These are phyloP conservation scores for Staphylotrichum tortipilum DNA, from an alignment of 495 filamentous ascomycete genomes.

Conservation along the genomic window DNA sequence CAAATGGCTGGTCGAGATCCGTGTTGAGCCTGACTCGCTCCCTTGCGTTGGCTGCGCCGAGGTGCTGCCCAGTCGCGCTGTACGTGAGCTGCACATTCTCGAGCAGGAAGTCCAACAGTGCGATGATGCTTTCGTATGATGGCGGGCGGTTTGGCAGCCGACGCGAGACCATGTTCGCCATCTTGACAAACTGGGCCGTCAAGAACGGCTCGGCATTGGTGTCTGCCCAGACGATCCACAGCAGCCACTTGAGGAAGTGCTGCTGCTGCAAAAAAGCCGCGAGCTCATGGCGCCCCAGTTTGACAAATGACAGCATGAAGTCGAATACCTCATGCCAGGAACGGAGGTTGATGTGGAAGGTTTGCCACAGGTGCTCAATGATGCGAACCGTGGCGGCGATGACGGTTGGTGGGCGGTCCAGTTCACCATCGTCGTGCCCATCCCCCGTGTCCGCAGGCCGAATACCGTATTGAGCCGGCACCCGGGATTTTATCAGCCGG, in stretches of 20 bases:
- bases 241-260: constrained; percentile 45
- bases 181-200: constrained; percentile 31
- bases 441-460: constrained; percentile 5
- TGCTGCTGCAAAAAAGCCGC: constrained; percentile 44
- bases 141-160: constrained; percentile 42
- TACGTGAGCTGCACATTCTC: constrained; percentile 32
- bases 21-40: constrained; percentile 19
- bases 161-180: constrained; percentile 39
- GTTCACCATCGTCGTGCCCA: constrained; percentile 22
- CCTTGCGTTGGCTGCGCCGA: background rate
- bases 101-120: constrained; percentile 45
- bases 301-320: constrained; percentile 52
- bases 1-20: constrained; percentile 22
- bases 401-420: constrained; percentile 27
- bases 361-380: constrained; percentile 48
- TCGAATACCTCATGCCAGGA: constrained; percentile 79
- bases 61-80: background rate
- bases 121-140: constrained; percentile 45
- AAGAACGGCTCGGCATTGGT: constrained; percentile 28
- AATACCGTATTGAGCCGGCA: constrained; percentile 35
- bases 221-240: constrained; percentile 59
- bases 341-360: constrained; percentile 47
- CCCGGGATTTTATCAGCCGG: constrained; percentile 37
- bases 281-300: constrained; percentile 46
- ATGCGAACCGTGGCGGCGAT: constrained; percentile 29